Conservation (phyloP, 2,329 filamentous ascomycete species). For the Penicillium sp. region DNA sequence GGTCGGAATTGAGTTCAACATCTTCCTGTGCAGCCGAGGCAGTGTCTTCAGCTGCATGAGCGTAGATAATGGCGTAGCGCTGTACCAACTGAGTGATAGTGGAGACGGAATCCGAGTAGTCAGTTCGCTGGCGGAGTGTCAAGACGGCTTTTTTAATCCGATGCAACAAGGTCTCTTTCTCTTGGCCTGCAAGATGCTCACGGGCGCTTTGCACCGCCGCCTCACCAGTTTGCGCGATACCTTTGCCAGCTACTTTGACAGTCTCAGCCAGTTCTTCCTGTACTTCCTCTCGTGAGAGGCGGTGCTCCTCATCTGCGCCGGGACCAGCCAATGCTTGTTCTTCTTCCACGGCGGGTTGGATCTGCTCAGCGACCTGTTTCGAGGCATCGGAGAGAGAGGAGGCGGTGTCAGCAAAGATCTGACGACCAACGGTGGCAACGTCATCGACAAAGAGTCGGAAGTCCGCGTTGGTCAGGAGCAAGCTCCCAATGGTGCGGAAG, state of each 20-base stretch:
- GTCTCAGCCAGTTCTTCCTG: slow-evolving; percentile 58
- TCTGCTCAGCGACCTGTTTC: slow-evolving; percentile 67
- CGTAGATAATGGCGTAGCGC: slow-evolving; percentile 76
- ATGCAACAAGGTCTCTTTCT: slow-evolving; percentile 69
- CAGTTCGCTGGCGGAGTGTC: slow-evolving; percentile 70
- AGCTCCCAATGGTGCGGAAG: slow-evolving; percentile 74
- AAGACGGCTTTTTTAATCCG: slow-evolving; percentile 74
- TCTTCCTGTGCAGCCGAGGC: slow-evolving; percentile 67
- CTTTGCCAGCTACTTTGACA: slow-evolving; percentile 39
- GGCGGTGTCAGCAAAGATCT: slow-evolving; percentile 85
- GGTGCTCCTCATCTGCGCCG: slow-evolving; percentile 46
- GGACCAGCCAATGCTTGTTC: slow-evolving; percentile 52
- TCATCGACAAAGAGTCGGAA: slow-evolving; percentile 86
- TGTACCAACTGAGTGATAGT: slow-evolving; percentile 73
- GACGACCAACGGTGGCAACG: slow-evolving; percentile 71
- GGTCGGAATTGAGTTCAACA: slow-evolving; percentile 68
- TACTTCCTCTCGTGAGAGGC: slow-evolving; percentile 63
- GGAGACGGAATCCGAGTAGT: slow-evolving; percentile 85
- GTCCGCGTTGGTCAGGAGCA: slow-evolving; percentile 87
- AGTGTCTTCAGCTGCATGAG: slow-evolving; percentile 67
- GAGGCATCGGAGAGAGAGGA: slow-evolving; percentile 75
- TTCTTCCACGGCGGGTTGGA: slow-evolving; percentile 68
- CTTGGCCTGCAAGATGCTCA: slow-evolving; percentile 70
- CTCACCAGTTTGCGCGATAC: slow-evolving; percentile 42
- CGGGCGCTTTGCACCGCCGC: slow-evolving; percentile 69